Evolutionary conservation across 805 yeast species (phyloP), one percentile per base, ranked within the genome.

Genomic region (Saturnispora diversa): DNA sequence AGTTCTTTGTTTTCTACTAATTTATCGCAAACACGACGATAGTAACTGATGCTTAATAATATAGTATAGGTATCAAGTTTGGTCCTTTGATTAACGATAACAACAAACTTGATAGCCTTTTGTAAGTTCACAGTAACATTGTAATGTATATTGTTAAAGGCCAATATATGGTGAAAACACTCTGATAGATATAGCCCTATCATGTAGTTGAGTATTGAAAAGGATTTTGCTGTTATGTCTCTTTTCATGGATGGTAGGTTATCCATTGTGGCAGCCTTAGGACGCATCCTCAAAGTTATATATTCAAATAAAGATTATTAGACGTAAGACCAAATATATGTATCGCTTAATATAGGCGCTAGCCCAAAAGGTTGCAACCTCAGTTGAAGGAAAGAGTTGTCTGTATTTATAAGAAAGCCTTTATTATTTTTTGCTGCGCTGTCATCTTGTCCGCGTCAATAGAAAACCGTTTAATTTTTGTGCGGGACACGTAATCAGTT

Each of bases 21-120:
- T n/a, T 24, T 12, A 7, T 20, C 12, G 28, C 42, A 39, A 13
- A 39, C 15, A 4, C 32, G 27, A 20, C 22, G 19, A 26, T 13
- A 31, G 23, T 39, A 39, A 3, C 19, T 9, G 9, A 32, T 16
- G 21, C 31, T 21, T 11, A 39, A 22, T 10, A 31, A 21, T n/a
- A 25, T 13, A 8, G 32, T 31, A n/a, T 33, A n/a, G 9, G 10
- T 3, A 11, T 27, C 17, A 13, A 24, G 21, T 6, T 28, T 33
- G 8, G 44, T 39, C 21, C 35, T 23, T 38, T 17, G 50, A 42
- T 26, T 30, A 28, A 31, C 39, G 24, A 34, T 43, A 40, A 31
- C 35, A 17, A 22, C 40, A 5, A 17, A 27, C 31, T 19, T 44
- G 43, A 29, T 32, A 34, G 25, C 25, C 15, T 12, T 23, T 8